phyloP scores from a whole-genome alignment of 1,284 basidiomycete genomes.

The Leccinum pachyderme region DNA sequence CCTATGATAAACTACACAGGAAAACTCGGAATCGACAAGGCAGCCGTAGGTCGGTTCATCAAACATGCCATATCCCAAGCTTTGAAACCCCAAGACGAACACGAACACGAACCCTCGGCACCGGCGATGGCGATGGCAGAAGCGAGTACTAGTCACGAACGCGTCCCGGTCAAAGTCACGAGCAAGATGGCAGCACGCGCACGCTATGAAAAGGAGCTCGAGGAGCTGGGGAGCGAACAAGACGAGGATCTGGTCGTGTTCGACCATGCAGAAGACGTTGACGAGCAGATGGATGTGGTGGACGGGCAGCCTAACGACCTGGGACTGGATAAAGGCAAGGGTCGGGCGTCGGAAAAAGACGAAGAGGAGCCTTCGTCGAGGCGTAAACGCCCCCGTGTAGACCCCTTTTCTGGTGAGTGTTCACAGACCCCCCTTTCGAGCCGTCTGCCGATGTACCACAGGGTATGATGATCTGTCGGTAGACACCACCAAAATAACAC shows the following conservation, averaged over 20 bases:
- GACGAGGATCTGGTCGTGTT: conserved; percentile 44
- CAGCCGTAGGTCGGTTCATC: conserved; percentile 77
- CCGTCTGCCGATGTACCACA: conserved; percentile 10
- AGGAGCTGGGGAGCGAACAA: conserved; percentile 44
- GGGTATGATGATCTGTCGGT: conserved; percentile 31
- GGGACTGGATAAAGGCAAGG: conserved; percentile 45
- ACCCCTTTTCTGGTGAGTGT: conserved; percentile 62
- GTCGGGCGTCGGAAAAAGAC: conserved; percentile 24
- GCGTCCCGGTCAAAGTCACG: conserved; percentile 56
- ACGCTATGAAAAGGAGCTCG: conserved; percentile 56
- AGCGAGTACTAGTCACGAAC: conserved; percentile 21
- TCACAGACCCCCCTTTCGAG: not conserved
- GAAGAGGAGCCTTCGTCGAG: conserved; percentile 34
- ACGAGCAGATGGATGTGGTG: conserved; percentile 23
- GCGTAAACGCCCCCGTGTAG: conserved; percentile 51
- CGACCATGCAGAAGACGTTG: conserved; percentile 36
- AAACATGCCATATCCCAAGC: conserved; percentile 75
- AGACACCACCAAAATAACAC: conserved; percentile 10
- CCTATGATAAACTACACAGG: conserved; percentile 7
- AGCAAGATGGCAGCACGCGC: conserved; percentile 67
- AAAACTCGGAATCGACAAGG: conserved; percentile 58
- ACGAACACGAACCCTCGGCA: conserved; percentile 21
- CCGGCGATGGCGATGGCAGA: not conserved
- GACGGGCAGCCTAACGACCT: conserved; percentile 7
- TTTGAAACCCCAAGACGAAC: conserved; percentile 31